Evolutionary conservation across 2,329 filamentous ascomycete genomes (phyloP), one percentile per base, ranked within the genome.

Genomic region (Daldinia sp.): DNA sequence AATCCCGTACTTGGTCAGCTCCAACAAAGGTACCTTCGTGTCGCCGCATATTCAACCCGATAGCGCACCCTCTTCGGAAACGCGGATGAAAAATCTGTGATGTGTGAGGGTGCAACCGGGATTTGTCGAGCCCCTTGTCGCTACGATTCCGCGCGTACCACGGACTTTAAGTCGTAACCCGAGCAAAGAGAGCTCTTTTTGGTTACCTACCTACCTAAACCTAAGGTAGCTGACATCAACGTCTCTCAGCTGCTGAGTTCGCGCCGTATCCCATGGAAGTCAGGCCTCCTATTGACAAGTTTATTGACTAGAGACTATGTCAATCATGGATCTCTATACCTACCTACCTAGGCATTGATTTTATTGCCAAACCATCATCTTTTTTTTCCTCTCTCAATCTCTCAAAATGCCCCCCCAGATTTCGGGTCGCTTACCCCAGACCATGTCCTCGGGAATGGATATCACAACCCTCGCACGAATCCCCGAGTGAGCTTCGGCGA

Each of bases 1-100:
- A 58, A 66, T 63, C 69, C 69, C 61, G 56, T 73, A 63, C 46
- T 51, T 33, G 26, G 66, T 67, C 67, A 67, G 60, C 60, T 66
- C 41, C 18, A 18, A 58, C 15, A 7, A 55, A 63, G 60, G 60
- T 67, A 63, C 62, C 44, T 54, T 61, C 50, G 63, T 60, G 56
- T 68, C 41, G 33, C 30, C 30, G 51, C 67, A 53, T 60, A 62
- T 66, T 60, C 41, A 59, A 62, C 62, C 46, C 69, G 30, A 62
- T 55, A 44, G 23, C 41, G 33, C 60, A 59, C 26, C 59, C 26
- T 56, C 50, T 66, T 66, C 62, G 67, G 63, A 66, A 61, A 44
- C 63, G 51, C 67, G 58, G 67, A 54, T 60, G 55, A 55, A 50
- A 63, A 53, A 35, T 10, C n/a, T 48, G 39, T 58, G 30, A 35